Percentiles rank a stretch among this genome's conserved stretches.
These are phyloP conservation scores for Amniculicola lignicola DNA, from an alignment of 495 filamentous ascomycete genomes.

Conservation along the genomic window DNA sequence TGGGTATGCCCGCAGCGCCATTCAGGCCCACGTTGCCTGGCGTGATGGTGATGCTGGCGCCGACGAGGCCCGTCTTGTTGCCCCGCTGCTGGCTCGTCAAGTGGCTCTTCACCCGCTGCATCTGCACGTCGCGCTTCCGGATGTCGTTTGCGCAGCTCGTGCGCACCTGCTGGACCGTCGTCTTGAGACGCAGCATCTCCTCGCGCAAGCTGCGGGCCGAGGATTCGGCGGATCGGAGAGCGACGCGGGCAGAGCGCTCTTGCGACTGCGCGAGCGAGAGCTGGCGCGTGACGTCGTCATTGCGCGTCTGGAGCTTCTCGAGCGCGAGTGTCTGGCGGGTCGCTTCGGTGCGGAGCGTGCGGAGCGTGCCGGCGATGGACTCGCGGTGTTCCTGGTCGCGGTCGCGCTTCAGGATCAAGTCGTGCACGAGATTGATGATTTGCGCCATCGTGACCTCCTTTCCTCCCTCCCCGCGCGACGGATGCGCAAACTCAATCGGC, in stretches of 20 bases:
- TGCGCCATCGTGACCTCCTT: constrained; percentile 70
- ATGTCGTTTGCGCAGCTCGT: constrained; percentile 88
- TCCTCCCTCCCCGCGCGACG: constrained; percentile 62
- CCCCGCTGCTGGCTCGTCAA: constrained; percentile 52
- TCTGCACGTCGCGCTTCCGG: constrained; percentile 83
- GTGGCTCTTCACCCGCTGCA: constrained; percentile 83
- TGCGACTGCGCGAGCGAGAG: constrained; percentile 70
- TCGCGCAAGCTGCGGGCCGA: constrained; percentile 69
- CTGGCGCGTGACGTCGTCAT: constrained; percentile 69
- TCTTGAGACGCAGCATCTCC: constrained; percentile 73
- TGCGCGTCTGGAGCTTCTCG: constrained; percentile 63
- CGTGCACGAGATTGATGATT: constrained; percentile 89
- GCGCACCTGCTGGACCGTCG: constrained; percentile 73
- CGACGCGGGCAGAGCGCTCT: constrained; percentile 64
- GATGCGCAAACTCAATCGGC: constrained; percentile 79
- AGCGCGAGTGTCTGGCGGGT: constrained; percentile 33
- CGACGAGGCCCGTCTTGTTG: constrained; percentile 46
- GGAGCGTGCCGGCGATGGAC: constrained; percentile 73
- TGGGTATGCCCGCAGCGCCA: constrained; percentile 35
- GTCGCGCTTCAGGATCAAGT: constrained; percentile 82
- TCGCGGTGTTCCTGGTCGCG: constrained; percentile 86
- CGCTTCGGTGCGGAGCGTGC: constrained; percentile 64
- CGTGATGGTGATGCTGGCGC: constrained; percentile 56
- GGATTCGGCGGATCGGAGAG: constrained; percentile 68
- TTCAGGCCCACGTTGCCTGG: constrained; percentile 43